Percentiles rank a stretch among this genome's conserved stretches.
Conservation (phyloP, 2,329 filamentous ascomycete species). For the Xylaria sp. region DNA sequence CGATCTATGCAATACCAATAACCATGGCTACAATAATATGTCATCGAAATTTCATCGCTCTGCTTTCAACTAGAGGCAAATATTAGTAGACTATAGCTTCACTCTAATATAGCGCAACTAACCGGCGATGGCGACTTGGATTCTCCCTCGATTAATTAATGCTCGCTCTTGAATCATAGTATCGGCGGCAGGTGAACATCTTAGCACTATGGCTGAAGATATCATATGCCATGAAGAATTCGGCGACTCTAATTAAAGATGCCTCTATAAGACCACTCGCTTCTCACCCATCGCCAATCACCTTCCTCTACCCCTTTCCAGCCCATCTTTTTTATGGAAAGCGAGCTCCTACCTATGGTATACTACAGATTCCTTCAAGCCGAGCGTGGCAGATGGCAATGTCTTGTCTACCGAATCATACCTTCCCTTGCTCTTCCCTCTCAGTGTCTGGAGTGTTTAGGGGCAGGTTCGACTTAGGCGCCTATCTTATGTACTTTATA, state of each 20-base stretch:
- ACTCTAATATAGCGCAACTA: background rate
- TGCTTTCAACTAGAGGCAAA: background rate
- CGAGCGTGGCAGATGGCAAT: no score
- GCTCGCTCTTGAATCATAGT: background rate
- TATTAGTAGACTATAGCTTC: background rate
- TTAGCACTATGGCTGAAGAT: no score
- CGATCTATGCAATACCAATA: background rate
- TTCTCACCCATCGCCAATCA: background rate
- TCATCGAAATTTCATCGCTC: background rate
- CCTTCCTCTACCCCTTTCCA: no score
- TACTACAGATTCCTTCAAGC: background rate
- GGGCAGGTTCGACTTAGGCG: background rate
- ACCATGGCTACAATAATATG: background rate
- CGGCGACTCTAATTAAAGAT: background rate
- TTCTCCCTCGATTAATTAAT: background rate
- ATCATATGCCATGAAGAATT: background rate
- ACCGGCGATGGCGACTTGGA: background rate
- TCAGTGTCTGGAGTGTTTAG: background rate
- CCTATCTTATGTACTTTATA: background rate
- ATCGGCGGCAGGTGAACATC: no score
- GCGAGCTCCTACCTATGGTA: background rate
- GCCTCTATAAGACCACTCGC: background rate
- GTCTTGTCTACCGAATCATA: background rate
- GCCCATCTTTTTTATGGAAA: no score
- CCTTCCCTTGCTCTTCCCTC: background rate